phyloP scores from a whole-genome alignment of 306 rosid species.

The Pyrus betulifolia region DNA sequence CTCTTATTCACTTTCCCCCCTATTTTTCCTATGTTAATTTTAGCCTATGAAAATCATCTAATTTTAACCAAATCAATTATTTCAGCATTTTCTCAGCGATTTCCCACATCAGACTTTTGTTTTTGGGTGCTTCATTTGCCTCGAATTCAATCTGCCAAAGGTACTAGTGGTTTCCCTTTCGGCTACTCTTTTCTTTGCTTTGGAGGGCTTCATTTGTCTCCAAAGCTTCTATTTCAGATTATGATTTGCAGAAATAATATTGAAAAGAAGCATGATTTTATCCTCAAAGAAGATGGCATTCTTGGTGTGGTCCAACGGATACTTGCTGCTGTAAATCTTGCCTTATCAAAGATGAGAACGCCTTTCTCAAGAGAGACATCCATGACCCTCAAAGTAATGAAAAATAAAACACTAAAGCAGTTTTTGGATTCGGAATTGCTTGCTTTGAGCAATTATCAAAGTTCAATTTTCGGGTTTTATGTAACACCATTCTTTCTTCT shows the following conservation, averaged over 20 bases:
- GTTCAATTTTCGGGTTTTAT: slow-evolving; percentile 29
- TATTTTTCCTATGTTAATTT: not conserved
- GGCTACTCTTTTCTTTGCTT: slow-evolving; percentile 3
- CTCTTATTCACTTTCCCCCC: not conserved
- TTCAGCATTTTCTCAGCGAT: slow-evolving; percentile 64
- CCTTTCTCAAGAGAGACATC: slow-evolving; percentile 83
- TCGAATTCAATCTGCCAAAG: slow-evolving; percentile 60
- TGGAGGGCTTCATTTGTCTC: slow-evolving; percentile 60
- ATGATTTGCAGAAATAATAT: slow-evolving; percentile 36
- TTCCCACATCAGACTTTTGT: slow-evolving; percentile 59
- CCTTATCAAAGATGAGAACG: slow-evolving; percentile 44
- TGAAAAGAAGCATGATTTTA: slow-evolving; percentile 29
- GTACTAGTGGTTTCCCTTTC: slow-evolving; percentile 20
- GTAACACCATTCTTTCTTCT: slow-evolving; percentile 70
- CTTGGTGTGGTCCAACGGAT: slow-evolving; percentile 44
- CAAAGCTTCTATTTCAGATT: slow-evolving; percentile 3
- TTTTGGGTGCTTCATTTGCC: slow-evolving; percentile 61
- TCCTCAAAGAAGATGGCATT: slow-evolving; percentile 71
- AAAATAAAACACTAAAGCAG: not conserved
- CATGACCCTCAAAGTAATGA: slow-evolving; percentile 73
- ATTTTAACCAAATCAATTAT: not conserved
- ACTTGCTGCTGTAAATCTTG: slow-evolving; percentile 65
- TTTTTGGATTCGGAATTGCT: not conserved
- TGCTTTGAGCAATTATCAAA: not conserved
- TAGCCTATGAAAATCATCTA: not conserved